Evolutionary conservation across 2,329 filamentous ascomycete genomes (phyloP).

Genomic region (Capronia coronata): DNA sequence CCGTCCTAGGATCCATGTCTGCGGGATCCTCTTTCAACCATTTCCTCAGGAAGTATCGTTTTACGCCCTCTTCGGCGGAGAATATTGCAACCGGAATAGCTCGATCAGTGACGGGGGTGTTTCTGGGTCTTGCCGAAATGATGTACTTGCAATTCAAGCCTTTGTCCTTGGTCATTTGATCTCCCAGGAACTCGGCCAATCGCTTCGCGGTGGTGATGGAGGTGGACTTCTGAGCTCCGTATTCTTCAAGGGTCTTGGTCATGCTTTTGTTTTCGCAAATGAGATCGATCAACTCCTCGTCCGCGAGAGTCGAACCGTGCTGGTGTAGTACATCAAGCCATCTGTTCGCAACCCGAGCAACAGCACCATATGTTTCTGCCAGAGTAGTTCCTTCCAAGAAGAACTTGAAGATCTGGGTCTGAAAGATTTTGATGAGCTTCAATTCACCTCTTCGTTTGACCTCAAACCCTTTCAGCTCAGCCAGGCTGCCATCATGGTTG

Average conservation of each 20-base stretch:
- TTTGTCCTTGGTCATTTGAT: slow-evolving; percentile 99
- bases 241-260: slow-evolving; percentile 94
- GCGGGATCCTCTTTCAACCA: slow-evolving; percentile 91
- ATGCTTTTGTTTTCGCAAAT: slow-evolving; percentile 99
- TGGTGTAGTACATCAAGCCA: slow-evolving; percentile 94
- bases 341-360: slow-evolving; percentile 88
- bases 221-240: slow-evolving; percentile 90
- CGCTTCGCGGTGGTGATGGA: slow-evolving; percentile 98
- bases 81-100: slow-evolving; percentile 96
- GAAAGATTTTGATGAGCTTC: slow-evolving; percentile 99
- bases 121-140: slow-evolving; percentile 79
- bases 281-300: slow-evolving; percentile 97
- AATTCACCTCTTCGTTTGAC: slow-evolving; percentile 95
- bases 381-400: slow-evolving; percentile 88
- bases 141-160: slow-evolving; percentile 99
- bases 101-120: slow-evolving; percentile 87
- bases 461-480: slow-evolving; percentile 95
- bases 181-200: slow-evolving; percentile 89
- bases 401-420: slow-evolving; percentile 99
- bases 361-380: slow-evolving; percentile 79
- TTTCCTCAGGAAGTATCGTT: slow-evolving; percentile 82
- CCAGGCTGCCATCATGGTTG: slow-evolving; percentile 92
- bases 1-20: slow-evolving; percentile 79
- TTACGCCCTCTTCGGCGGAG: slow-evolving; percentile 81
- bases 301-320: slow-evolving; percentile 80